Conservation (phyloP, 148 eudicot species). For the Vaccinium myrtillus region DNA sequence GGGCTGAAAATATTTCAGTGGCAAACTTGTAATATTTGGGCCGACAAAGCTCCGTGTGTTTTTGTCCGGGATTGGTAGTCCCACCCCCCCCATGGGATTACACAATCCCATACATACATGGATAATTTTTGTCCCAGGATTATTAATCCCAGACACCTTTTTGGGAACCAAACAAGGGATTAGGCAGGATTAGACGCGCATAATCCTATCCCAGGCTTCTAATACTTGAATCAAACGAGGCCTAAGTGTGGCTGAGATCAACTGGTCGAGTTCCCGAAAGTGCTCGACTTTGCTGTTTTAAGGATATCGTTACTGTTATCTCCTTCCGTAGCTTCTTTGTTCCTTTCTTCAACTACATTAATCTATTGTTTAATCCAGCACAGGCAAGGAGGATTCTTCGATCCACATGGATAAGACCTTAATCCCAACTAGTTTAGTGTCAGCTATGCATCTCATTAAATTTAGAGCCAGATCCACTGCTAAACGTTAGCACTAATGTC, state of each 20-base stretch:
- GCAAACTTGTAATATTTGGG: too few species aligned
- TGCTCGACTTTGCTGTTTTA: constrained; percentile 3
- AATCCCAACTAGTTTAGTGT: background rate
- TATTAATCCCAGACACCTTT: too few species aligned
- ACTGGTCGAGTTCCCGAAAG: background rate
- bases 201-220: too few species aligned
- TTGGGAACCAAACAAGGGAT: too few species aligned
- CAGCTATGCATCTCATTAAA: background rate
- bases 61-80: too few species aligned
- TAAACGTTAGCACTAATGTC: background rate
- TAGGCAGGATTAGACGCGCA: too few species aligned
- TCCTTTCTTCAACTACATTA: background rate
- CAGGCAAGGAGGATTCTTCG: background rate
- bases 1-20: too few species aligned
- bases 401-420: constrained; percentile 1
- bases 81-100: too few species aligned
- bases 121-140: too few species aligned
- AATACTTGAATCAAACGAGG: too few species aligned
- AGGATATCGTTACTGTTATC: background rate
- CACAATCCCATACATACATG: too few species aligned
- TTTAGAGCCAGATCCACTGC: background rate
- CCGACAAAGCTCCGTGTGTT: too few species aligned
- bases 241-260: background rate
- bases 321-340: background rate
- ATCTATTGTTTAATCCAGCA: background rate